Percentiles rank a stretch among this genome's conserved stretches.
phyloP scores from a whole-genome alignment of 2,329 filamentous ascomycete genomes.

The Esteya vermicola region DNA sequence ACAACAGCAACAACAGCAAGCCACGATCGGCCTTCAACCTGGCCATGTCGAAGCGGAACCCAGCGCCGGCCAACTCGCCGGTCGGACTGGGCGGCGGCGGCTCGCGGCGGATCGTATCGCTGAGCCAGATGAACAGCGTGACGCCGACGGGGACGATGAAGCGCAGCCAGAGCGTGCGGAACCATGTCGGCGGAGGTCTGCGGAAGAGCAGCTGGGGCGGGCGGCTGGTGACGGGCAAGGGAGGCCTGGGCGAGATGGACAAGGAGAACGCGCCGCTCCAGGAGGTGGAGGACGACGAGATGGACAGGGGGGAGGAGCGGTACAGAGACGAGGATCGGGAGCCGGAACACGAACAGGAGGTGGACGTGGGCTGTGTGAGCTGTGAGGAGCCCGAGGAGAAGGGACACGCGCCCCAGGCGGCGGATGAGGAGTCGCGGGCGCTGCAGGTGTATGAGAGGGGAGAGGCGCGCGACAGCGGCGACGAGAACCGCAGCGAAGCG shows the following conservation, averaged over 20 bases:
- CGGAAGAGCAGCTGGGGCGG: conserved; percentile 61
- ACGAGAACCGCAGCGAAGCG: conserved; percentile 29
- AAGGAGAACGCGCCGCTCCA: conserved; percentile 26
- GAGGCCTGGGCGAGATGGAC: conserved; percentile 36
- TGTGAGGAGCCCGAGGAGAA: no score
- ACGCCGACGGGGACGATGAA: conserved; percentile 49
- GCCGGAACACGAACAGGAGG: no score
- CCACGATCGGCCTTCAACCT: conserved; percentile 31
- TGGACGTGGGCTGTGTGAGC: no score
- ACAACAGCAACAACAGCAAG: conserved; percentile 11
- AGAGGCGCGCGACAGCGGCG: conserved; percentile 5
- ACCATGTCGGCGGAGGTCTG: conserved; percentile 25
- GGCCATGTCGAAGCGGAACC: conserved; percentile 37
- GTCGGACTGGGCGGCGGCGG: conserved; percentile 23
- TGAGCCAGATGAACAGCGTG: conserved; percentile 80
- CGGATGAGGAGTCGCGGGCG: no score
- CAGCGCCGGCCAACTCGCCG: conserved; percentile 28
- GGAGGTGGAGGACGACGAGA: conserved; percentile 23
- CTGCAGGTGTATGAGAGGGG: not conserved
- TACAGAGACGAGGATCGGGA: conserved; percentile 2
- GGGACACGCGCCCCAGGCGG: no score
- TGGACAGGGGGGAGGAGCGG: conserved; percentile 23
- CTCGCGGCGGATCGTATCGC: conserved; percentile 70
- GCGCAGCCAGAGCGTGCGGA: conserved; percentile 66
- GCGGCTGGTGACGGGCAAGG: conserved; percentile 25